Evolutionary conservation across 2,329 filamentous ascomycete species (phyloP).

Genomic region (Diaporthe vaccinii): DNA sequence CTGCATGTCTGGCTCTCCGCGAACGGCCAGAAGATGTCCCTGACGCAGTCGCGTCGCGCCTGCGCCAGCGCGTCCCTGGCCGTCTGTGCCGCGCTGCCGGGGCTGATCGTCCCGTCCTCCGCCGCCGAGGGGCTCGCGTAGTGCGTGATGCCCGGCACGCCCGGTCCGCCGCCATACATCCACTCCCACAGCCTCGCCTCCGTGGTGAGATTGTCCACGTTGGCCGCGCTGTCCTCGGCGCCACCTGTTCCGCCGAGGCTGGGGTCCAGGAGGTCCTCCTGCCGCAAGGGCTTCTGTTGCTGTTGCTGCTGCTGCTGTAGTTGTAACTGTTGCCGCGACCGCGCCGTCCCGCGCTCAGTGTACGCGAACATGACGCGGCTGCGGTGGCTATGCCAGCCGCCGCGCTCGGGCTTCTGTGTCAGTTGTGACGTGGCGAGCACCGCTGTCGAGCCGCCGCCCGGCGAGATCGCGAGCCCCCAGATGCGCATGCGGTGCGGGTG

Average conservation of each 20-base stretch:
- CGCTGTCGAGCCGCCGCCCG: constrained; percentile 65
- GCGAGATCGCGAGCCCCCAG: constrained; percentile 66
- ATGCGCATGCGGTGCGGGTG: constrained; percentile 65
- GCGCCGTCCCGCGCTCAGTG: not conserved
- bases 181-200: constrained; percentile 70
- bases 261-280: constrained; percentile 19
- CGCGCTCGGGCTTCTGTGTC: constrained; percentile 62
- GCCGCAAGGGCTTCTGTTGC: not conserved
- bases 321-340: constrained; percentile 37
- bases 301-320: constrained; percentile 37
- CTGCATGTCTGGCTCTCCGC: constrained; percentile 58
- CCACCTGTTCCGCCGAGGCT: constrained; percentile 29
- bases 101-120: constrained; percentile 3
- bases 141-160: constrained; percentile 57
- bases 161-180: constrained; percentile 68
- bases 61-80: constrained; percentile 25
- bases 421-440: constrained; percentile 64
- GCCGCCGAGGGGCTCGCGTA: constrained; percentile 38
- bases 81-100: constrained; percentile 3
- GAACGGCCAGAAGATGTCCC: constrained; percentile 55
- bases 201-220: constrained; percentile 57
- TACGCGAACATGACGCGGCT: constrained; percentile 55
- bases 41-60: constrained; percentile 44
- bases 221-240: constrained; percentile 32
- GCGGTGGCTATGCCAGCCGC: constrained; percentile 52